Base-by-base conservation (phyloP, 2,329 filamentous ascomycete genomes). In the Neopestalotiopsis sp. region DNA sequence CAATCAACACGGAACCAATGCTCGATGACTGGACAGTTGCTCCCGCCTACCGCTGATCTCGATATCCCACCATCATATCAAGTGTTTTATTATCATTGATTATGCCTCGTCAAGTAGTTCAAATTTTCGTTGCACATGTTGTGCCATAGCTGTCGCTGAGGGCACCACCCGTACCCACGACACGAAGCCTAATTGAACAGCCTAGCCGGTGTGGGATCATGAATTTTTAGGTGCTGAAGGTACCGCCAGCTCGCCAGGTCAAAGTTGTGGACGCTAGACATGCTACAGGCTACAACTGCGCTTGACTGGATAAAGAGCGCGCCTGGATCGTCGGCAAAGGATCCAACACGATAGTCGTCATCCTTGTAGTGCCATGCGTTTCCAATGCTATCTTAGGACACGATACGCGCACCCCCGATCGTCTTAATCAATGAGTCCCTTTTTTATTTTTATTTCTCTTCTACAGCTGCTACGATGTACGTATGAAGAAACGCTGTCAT, bases 391-490 rank as follows among this genome's bases (percentile, higher is more conserved):
- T 59, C 57, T 59, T 59, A 9, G 57, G 57, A 59, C 30, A 30
- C 30, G 57, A 59, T 59, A 59, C 57, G 57, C 17, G n/a, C 57
- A 59, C 57, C 57, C 57, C 57, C 45, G 17, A 52, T 52, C 45
- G 45, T 52, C 45, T 24, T 52, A 28, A 28, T 3, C 45, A 52
- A n/a, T 20, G 3, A n/a, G n/a, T 17, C 17, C 45, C 1, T 52
- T 52, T 52, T 59, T 59, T 17, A 2, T 17, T 28, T 10, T 59
- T 3, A 14, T 7, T 6, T 28, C n/a, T 17, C 30, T 28, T 13
- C 12, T 4, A 17, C 14, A 17, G 56, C 30, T 59, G 9, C 57
- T 38, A 38, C 34, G 34, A 38, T 10, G 34, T 10, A 7, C 34
- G 6, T 38, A 38, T 38, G 6, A 38, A 38, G 34, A 38, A 38